Base-by-base conservation (phyloP, 139 green algal genomes). In the Mesotaenium endlicherianum region DNA sequence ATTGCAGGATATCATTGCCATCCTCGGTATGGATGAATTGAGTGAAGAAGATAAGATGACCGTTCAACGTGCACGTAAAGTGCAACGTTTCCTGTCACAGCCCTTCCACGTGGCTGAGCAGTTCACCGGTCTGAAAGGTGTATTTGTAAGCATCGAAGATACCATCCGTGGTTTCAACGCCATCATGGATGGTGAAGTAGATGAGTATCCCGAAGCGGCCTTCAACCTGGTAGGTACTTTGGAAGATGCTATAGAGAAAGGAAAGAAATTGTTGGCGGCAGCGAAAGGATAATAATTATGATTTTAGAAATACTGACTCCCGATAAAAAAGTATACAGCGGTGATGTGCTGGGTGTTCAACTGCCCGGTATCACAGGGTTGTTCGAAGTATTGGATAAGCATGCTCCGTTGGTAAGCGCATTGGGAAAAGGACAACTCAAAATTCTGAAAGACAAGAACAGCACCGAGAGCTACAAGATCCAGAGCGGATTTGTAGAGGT, bases 141-240 rank as follows among this genome's bases (percentile, higher is more conserved):
- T 97, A 89, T 99, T 97, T 78, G 96, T 99, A 59, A 90, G 94
- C 75, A 92, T 99, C 8, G 93, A 94, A 84, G 93, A 98, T 90
- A 77, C 36, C 57, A 84, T 84, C 85, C 82, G 77, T 11, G 95
- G 93, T 74, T 99, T 99, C 92, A 95, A 91, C 53, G 77, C 78
- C 5, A 86, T 98, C 44, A 85, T 98, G 80, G 92, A 93, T 6
- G 95, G 95, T 90, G 96, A 98, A 90, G 97, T 98, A 81, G 96
- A 99, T 83, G 94, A 97, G 89, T 88, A 99, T 30, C 96, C 96
- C 14, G 96, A 99, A 92, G 96, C 96, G 93, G 95, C 96, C 1
- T 99, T 99, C 92, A 99, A 99, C 93, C 99, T 99, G 96, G 96
- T 97, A 75, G 93, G 94, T n/a, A 92, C 92, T 88, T 95, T 97